A percentile compares a stretch with the other conserved stretches of the same genome.
Evolutionary conservation across 2,329 filamentous ascomycete species (phyloP).

Genomic region (Fusarium vanettenii): DNA sequence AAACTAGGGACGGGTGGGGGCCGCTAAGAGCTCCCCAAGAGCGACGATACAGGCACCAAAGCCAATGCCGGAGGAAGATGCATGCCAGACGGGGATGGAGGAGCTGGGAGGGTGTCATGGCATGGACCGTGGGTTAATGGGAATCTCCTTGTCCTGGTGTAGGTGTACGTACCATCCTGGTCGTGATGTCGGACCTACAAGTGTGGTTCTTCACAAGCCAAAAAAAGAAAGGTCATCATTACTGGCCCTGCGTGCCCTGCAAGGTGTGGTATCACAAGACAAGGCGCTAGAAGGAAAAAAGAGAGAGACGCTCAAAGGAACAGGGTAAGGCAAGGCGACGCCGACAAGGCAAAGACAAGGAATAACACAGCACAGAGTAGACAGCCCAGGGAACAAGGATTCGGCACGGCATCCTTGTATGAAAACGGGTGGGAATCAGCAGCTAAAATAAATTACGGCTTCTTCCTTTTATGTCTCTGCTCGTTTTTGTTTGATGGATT

Average conservation of each 20-base stretch:
- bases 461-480: slow-evolving; percentile 26
- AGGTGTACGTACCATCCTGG: not conserved
- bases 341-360: slow-evolving; percentile 19
- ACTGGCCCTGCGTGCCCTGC: not conserved
- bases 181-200: not conserved
- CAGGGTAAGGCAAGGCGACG: slow-evolving; percentile 17
- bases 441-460: slow-evolving; percentile 20
- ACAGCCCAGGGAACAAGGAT: slow-evolving; percentile 19
- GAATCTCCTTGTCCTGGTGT: not conserved
- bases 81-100: slow-evolving; percentile 35
- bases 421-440: slow-evolving; percentile 17
- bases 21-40: slow-evolving; percentile 17
- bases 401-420: not conserved
- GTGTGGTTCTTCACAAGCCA: not conserved
- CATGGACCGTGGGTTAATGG: not conserved
- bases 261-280: not conserved
- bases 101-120: slow-evolving; percentile 7
- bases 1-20: slow-evolving; percentile 33
- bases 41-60: slow-evolving; percentile 37
- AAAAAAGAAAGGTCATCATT: not conserved
- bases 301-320: not conserved
- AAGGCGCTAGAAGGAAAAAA: not conserved
- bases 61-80: slow-evolving; percentile 38
- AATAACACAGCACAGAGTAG: not conserved
- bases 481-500: slow-evolving; percentile 17